Conservation (phyloP, 78 protist species). For the Emiliania huxleyi region DNA sequence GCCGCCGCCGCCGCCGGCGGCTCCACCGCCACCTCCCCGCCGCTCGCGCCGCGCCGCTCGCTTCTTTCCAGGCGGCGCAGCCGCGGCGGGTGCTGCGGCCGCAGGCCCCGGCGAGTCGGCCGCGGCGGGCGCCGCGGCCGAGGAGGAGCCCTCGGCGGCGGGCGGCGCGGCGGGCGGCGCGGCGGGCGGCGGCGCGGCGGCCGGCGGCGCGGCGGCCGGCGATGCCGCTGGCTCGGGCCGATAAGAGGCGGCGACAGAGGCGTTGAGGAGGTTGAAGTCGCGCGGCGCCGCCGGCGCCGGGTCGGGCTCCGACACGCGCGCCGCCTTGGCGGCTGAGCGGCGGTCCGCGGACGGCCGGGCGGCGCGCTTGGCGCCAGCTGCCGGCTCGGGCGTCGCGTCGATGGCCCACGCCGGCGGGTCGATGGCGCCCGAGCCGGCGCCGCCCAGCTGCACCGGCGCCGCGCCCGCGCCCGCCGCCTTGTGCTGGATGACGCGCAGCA, state of each 20-base stretch:
- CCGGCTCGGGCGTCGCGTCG: not conserved
- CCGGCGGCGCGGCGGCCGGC: not conserved
- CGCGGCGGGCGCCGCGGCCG: not conserved
- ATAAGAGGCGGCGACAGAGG: not conserved
- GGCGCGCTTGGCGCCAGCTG: not conserved
- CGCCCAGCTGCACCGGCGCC: not conserved
- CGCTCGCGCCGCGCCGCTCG: not conserved
- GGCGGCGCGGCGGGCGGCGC: not conserved
- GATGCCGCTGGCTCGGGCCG: not conserved
- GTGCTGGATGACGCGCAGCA: not conserved
- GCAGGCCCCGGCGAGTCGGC: too few relatives aligned
- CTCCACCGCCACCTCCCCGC: not conserved
- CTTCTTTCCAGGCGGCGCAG: not conserved
- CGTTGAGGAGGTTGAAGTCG: not conserved
- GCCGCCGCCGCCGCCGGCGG: not conserved
- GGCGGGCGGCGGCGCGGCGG: not conserved
- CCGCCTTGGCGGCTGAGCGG: not conserved
- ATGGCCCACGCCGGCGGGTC: not conserved
- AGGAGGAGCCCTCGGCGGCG: not conserved
- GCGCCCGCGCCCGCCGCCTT: not conserved
- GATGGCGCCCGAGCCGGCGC: not conserved
- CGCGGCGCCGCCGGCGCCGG: not conserved
- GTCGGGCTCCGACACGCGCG: not conserved
- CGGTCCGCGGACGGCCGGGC: not conserved
- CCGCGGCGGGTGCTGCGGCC: not conserved